phyloP scores from a whole-genome alignment of 306 rosid species.

The Cicer cuneatum region DNA sequence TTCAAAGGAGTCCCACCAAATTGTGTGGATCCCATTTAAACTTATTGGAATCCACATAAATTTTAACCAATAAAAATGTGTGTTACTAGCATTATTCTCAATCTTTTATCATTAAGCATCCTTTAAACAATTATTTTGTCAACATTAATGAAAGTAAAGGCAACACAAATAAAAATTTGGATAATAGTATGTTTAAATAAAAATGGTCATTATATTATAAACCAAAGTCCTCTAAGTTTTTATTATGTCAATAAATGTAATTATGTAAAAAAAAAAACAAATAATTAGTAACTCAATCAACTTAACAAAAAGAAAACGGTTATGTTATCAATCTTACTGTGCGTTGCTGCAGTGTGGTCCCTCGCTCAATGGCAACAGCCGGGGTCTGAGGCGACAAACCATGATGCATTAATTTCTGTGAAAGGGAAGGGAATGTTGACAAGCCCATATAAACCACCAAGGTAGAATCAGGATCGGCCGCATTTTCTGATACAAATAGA shows the following conservation, averaged over 20 bases:
- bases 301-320: background rate
- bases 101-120: too few species aligned
- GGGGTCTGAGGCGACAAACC: conserved; percentile 84
- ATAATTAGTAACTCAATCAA: conserved; percentile 2
- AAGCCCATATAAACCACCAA: conserved; percentile 96
- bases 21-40: too few species aligned
- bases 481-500: conserved; percentile 86
- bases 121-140: too few species aligned
- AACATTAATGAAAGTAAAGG: too few species aligned
- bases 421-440: conserved; percentile 89
- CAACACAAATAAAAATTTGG: too few species aligned
- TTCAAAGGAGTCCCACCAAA: too few species aligned
- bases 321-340: conserved; percentile 53
- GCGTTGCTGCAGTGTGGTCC: conserved; percentile 90
- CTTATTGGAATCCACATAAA: too few species aligned
- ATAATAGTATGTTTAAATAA: background rate
- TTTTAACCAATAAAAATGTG: too few species aligned
- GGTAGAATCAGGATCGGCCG: conserved; percentile 86
- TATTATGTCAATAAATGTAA: background rate
- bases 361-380: conserved; percentile 92
- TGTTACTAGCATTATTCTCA: too few species aligned
- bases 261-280: background rate
- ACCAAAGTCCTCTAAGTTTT: background rate
- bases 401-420: conserved; percentile 76
- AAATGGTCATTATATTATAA: conserved; percentile 6